Percentiles rank a stretch among this genome's conserved stretches.
Conservation (phyloP, 2,329 filamentous ascomycete genomes). For the Neoscytalidium dimidiatum region DNA sequence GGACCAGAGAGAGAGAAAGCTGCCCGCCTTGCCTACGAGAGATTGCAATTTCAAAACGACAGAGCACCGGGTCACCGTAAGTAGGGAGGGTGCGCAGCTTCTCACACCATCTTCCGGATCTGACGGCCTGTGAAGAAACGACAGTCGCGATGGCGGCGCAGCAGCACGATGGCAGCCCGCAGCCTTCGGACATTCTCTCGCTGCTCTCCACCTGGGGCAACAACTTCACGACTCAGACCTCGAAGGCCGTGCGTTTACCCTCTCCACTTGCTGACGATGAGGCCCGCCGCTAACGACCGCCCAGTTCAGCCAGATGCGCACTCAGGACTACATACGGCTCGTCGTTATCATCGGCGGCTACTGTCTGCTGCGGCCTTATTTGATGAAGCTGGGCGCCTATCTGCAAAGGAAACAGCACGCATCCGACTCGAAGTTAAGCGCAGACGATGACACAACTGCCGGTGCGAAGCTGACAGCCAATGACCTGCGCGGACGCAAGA, state of each 20-base stretch:
- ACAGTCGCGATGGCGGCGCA: neutral
- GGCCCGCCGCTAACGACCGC: slow-evolving; percentile 17
- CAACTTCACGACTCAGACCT: slow-evolving; percentile 33
- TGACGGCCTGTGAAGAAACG: neutral
- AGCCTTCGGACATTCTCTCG: slow-evolving; percentile 21
- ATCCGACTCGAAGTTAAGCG: slow-evolving; percentile 40
- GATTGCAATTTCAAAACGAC: neutral
- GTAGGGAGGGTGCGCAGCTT: neutral
- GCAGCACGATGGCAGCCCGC: neutral
- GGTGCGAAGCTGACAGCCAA: slow-evolving; percentile 37
- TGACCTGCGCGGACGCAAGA: slow-evolving; percentile 35
- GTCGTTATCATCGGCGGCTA: slow-evolving; percentile 73
- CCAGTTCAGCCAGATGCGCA: slow-evolving; percentile 46
- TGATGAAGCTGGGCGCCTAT: slow-evolving; percentile 67
- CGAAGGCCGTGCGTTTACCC: slow-evolving; percentile 15
- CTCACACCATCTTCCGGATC: neutral
- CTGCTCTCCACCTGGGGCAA: slow-evolving; percentile 35
- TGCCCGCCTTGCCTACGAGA: neutral
- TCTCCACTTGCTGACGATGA: neutral
- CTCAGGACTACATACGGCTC: slow-evolving; percentile 63
- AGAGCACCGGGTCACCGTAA: neutral
- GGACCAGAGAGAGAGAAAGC: neutral
- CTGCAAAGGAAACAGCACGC: slow-evolving; percentile 66
- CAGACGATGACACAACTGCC: slow-evolving; percentile 41
- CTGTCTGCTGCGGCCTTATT: slow-evolving; percentile 68